Conservation (phyloP, 352 stramenopile species). For the Pythium sp. region DNA sequence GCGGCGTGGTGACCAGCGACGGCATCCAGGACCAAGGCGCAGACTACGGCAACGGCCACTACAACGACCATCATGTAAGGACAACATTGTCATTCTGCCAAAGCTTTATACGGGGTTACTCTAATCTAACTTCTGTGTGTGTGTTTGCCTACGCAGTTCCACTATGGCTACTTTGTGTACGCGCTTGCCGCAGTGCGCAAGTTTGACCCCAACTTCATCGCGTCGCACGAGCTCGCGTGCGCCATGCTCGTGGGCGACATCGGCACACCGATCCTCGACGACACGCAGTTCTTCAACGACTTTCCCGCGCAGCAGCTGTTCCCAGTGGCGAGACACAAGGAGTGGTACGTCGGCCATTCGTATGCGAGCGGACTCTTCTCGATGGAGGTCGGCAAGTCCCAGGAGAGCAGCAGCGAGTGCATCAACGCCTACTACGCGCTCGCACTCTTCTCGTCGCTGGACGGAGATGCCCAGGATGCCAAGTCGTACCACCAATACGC, state of each 20-base stretch:
- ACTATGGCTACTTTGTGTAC: conserved; percentile 94
- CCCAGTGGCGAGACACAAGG: conserved; percentile 90
- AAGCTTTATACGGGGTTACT: not conserved
- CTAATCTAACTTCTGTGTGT: conserved; percentile 2
- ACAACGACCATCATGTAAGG: conserved; percentile 83
- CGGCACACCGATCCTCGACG: conserved; percentile 42
- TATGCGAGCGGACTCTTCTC: conserved; percentile 95
- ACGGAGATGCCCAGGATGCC: conserved; percentile 31
- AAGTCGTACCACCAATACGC: conserved; percentile 84
- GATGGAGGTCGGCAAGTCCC: conserved; percentile 93
- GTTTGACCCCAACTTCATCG: conserved; percentile 72
- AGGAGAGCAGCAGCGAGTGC: conserved; percentile 95
- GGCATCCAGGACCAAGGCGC: conserved; percentile 55
- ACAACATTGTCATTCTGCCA: not conserved
- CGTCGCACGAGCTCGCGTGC: conserved; percentile 44
- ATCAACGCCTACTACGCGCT: conserved; percentile 96
- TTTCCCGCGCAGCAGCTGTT: conserved; percentile 64
- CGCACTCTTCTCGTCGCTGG: conserved; percentile 80
- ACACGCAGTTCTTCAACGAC: conserved; percentile 51
- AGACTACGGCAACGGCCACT: conserved; percentile 88
- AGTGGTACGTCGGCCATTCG: conserved; percentile 96
- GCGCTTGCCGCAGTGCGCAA: conserved; percentile 73
- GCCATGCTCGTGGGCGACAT: conserved; percentile 71
- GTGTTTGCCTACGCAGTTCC: conserved; percentile 69
- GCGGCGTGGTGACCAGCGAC: conserved; percentile 88